phyloP scores from a whole-genome alignment of 352 stramenopile genomes.

The Globisporangium cylindrosporum region DNA sequence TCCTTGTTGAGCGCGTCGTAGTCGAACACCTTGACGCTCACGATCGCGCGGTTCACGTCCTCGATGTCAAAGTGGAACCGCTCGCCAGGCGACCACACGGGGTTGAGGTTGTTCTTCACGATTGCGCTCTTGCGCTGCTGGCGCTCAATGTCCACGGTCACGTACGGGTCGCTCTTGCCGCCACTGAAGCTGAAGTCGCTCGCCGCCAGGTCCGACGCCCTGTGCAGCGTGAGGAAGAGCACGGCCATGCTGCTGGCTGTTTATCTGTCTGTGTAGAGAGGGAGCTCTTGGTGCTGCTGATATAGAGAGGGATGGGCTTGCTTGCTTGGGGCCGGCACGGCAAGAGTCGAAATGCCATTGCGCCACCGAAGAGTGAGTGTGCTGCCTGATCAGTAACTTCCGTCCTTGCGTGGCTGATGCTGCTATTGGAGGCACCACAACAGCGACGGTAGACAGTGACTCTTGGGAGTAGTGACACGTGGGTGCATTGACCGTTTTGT shows the following conservation, averaged over 20 bases:
- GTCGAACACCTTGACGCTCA: constrained; percentile 61
- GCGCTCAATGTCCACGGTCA: constrained; percentile 51
- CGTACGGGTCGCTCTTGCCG: constrained; percentile 74
- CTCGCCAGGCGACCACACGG: constrained; percentile 58
- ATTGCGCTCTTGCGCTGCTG: constrained; percentile 54
- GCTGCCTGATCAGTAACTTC: background rate
- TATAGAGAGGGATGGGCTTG: background rate
- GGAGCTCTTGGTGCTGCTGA: background rate
- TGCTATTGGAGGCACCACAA: background rate
- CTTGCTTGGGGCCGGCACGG: background rate
- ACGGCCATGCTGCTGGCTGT: constrained; percentile 33
- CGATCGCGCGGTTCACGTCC: constrained; percentile 37
- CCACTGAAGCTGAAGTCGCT: constrained; percentile 58
- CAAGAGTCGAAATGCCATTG: constrained; percentile 4
- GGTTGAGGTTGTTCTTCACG: constrained; percentile 65
- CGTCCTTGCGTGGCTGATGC: background rate
- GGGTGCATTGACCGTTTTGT: background rate
- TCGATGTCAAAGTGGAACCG: constrained; percentile 54
- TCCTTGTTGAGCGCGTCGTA: constrained; percentile 62
- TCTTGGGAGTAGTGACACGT: background rate
- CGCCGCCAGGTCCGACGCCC: constrained; percentile 49
- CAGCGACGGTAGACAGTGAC: background rate
- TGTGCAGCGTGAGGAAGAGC: constrained; percentile 46
- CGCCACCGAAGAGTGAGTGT: background rate
- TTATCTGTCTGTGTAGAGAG: background rate